phyloP scores from a whole-genome alignment of 2,329 filamentous ascomycete genomes.

The Penicillium sp. region DNA sequence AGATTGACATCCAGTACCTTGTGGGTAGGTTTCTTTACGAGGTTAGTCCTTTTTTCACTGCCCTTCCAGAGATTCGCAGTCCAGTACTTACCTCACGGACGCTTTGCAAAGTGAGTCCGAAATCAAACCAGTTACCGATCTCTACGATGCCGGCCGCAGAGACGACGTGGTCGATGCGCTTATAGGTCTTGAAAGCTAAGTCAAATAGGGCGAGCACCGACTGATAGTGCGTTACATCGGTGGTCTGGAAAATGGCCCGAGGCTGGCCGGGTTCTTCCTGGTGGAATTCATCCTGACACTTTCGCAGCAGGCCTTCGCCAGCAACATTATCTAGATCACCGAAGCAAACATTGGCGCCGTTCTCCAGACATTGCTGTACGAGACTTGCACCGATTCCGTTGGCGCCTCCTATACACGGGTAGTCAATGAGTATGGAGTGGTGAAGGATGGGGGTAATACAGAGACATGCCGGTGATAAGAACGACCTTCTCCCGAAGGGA shows the following conservation, averaged over 20 bases:
- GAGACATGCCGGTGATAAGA: conserved; percentile 18
- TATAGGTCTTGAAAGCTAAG: conserved; percentile 42
- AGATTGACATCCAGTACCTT: conserved; percentile 48
- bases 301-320: conserved; percentile 28
- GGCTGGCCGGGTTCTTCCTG: conserved; percentile 17
- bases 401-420: conserved; percentile 34
- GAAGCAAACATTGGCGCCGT: conserved; percentile 42
- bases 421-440: not conserved
- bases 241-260: conserved; percentile 36
- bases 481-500: conserved; percentile 19
- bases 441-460: not conserved
- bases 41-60: not conserved
- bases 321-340: conserved; percentile 40
- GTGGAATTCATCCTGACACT: conserved; percentile 13
- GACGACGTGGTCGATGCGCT: conserved; percentile 48
- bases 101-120: conserved; percentile 40
- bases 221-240: conserved; percentile 46
- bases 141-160: conserved; percentile 47
- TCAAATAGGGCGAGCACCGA: conserved; percentile 47
- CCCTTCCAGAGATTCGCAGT: not conserved
- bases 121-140: conserved; percentile 44
- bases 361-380: conserved; percentile 36
- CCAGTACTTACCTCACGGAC: conserved; percentile 35
- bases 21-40: conserved; percentile 28
- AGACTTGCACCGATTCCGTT: conserved; percentile 45